Evolutionary conservation across 371 early-diverging fungal genomes (phyloP), one percentile per base, ranked within the genome.

Genomic region (Smittium culicis): DNA sequence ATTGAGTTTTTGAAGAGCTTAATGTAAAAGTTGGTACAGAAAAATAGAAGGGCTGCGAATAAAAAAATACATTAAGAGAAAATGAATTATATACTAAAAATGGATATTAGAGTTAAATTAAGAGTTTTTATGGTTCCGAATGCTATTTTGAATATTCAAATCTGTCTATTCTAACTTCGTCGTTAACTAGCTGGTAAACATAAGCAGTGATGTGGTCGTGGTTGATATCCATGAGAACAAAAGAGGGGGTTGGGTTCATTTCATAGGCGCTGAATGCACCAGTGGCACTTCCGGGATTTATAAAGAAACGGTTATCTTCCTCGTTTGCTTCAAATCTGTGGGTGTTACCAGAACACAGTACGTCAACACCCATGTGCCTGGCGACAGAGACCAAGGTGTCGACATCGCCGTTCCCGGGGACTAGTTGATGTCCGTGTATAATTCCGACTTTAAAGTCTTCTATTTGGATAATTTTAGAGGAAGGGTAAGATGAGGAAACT

Each of bases 271-370:
- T 66, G 54, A 83, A 87, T 3, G 92, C 92, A 35, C 96, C 97
- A 0, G 97, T 96, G 11, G 92, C 92, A 55, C 88, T 88, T 28
- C 97, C 97, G 16, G 97, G 97, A 72, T 95, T 93, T 56, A 94
- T 84, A 74, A 89, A 96, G 72, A 93, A 92, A 69, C 87, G 75
- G 25, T 91, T 91, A 64, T 94, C 90, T 62, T 82, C 81, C 78
- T 93, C 95, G 75, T 83, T 91, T 24, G 92, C 93, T 73, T 92
- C 91, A 63, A 93, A 92, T 60, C 81, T 77, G 75, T 93, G 93
- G 1, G 94, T 93, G 66, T 91, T 87, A 2, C 96, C 96, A 0
- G 84, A 80, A 11, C 94, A 76, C 54, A 96, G 75, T 27, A 96
- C 85, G 68, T 96, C 96, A 25, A 91, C 95, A 65, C 91, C 91